These are phyloP conservation scores for Takakia lepidozioides DNA, from an alignment of 225 moss, liverwort and hornwort genomes.

Conservation along the genomic window DNA sequence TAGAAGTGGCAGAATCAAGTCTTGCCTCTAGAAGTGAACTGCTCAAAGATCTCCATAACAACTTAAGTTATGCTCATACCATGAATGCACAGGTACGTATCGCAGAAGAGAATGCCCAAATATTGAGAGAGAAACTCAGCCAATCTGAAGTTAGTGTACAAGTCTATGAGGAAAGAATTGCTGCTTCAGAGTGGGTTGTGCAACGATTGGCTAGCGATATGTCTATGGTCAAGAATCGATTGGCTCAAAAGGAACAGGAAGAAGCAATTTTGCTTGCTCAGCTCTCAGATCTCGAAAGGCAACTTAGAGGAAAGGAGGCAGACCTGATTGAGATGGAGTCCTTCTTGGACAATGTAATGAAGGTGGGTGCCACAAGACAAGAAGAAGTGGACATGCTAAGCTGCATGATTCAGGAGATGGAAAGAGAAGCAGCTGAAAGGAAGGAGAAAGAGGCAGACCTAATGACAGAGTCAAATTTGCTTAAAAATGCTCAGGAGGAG, in stretches of 20 bases:
- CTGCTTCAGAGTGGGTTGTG: conserved; percentile 79
- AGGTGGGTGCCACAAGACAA: conserved; percentile 27
- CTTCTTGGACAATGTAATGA: conserved; percentile 47
- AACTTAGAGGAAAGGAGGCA: conserved; percentile 52
- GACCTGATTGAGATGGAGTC: conserved; percentile 64
- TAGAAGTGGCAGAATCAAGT: conserved; percentile 46
- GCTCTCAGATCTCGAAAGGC: conserved; percentile 35
- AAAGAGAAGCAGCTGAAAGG: conserved; percentile 44
- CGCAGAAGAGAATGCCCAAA: conserved; percentile 26
- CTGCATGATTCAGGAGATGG: conserved; percentile 36
- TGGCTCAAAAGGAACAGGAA: conserved; percentile 53
- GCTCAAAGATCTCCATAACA: conserved; percentile 32
- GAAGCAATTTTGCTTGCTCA: conserved; percentile 33
- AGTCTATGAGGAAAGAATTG: conserved; percentile 69
- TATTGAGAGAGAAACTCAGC: conserved; percentile 36
- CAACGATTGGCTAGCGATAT: conserved; percentile 70
- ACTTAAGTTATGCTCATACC: conserved; percentile 35
- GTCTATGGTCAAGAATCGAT: conserved; percentile 48
- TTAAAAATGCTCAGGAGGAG: conserved; percentile 50
- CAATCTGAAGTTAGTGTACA: conserved; percentile 43
- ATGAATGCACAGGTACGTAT: conserved; percentile 19
- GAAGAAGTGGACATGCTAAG: conserved; percentile 34
- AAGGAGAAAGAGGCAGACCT: conserved; percentile 34
- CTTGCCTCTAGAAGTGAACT: conserved; percentile 18
- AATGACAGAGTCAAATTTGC: conserved; percentile 27